These are phyloP conservation scores for Neurospora sp. DNA, from an alignment of 495 filamentous ascomycete species.

Conservation along the genomic window DNA sequence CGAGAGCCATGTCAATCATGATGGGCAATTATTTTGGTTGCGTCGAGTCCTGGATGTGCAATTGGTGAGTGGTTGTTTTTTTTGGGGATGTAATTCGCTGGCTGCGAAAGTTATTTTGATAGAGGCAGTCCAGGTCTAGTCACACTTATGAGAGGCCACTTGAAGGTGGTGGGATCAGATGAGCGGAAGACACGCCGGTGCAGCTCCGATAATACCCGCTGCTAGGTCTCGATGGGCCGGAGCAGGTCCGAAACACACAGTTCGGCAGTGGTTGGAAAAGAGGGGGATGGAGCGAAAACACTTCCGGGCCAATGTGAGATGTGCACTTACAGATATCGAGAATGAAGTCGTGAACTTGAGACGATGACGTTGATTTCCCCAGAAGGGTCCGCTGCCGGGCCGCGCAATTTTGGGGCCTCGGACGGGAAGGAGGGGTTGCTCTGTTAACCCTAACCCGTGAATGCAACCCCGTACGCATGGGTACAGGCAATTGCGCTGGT, in stretches of 20 bases:
- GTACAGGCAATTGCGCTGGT: background rate
- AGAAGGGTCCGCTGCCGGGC: background rate
- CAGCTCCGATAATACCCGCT: background rate
- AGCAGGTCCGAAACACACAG: background rate
- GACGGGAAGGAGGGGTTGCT: background rate
- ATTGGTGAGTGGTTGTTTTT: background rate
- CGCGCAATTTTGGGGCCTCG: background rate
- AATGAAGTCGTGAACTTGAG: background rate
- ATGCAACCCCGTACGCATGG: background rate
- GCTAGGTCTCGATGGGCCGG: background rate
- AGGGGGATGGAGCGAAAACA: background rate
- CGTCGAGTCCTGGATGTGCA: background rate
- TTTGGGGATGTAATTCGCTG: background rate
- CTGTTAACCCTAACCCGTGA: background rate
- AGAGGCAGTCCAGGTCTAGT: background rate
- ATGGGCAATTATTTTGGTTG: background rate
- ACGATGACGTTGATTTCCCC: background rate
- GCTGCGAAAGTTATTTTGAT: background rate
- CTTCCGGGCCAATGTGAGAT: background rate
- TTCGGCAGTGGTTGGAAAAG: background rate
- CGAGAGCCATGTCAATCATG: conserved; percentile 34
- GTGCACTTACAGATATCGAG: background rate
- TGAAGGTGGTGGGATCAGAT: background rate
- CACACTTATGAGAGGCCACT: background rate
- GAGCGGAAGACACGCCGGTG: background rate